Evolutionary conservation across 345 rosid species (phyloP).

Genomic region (Lumnitzera racemosa): DNA sequence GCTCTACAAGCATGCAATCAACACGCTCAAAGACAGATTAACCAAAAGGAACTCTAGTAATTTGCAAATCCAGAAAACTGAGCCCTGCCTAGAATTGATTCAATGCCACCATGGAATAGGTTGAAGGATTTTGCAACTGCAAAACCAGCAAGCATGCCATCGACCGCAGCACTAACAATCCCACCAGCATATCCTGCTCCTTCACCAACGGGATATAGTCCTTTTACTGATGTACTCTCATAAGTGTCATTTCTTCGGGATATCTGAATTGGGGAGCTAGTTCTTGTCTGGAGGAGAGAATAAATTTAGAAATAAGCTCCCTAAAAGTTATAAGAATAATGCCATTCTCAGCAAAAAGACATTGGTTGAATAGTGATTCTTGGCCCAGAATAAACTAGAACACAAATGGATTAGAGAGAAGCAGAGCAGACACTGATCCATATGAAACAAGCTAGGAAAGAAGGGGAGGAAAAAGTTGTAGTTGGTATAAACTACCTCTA

Average conservation of each 20-base stretch:
- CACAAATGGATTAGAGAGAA: neutral
- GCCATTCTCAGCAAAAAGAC: neutral
- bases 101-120: constrained; percentile 46
- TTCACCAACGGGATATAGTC: constrained; percentile 92
- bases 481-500: constrained; percentile 47
- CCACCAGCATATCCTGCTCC: constrained; percentile 99
- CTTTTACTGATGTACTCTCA: constrained; percentile 68
- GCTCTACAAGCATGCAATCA: constrained; percentile 7
- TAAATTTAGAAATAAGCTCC: neutral
- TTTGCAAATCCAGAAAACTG: constrained; percentile 50
- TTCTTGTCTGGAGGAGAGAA: constrained; percentile 58
- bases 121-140: constrained; percentile 66
- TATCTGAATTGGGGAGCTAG: constrained; percentile 84
- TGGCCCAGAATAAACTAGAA: neutral
- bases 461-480: neutral
- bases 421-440: neutral
- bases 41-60: constrained; percentile 25
- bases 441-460: constrained; percentile 1
- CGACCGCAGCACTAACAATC: constrained; percentile 95
- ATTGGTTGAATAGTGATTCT: neutral
- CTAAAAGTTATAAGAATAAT: neutral
- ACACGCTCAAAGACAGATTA: neutral
- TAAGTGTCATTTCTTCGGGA: constrained; percentile 56
- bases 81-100: constrained; percentile 60
- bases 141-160: constrained; percentile 86